A percentile compares a stretch with the other conserved stretches of the same genome.
phyloP scores from a whole-genome alignment of 225 moss, liverwort and hornwort genomes.

The Pseudisothecium myosuroides region DNA sequence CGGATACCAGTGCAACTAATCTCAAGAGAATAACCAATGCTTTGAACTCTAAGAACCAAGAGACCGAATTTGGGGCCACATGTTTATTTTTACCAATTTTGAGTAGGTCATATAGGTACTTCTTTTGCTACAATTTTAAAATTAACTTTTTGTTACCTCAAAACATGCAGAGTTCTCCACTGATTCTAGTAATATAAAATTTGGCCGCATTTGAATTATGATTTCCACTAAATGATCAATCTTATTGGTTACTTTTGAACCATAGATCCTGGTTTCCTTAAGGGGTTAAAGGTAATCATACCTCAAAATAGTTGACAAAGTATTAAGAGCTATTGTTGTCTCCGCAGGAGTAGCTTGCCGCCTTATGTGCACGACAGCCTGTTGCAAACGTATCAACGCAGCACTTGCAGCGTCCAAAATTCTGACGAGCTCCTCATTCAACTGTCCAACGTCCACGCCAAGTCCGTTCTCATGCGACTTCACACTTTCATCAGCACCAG shows the following conservation, averaged over 20 bases:
- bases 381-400: slow-evolving; percentile 16
- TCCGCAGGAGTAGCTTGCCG: slow-evolving; percentile 28
- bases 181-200: not conserved
- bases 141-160: too few species aligned
- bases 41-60: not conserved
- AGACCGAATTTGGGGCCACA: not conserved
- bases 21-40: not conserved
- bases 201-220: not conserved
- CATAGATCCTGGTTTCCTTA: not conserved
- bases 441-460: not conserved
- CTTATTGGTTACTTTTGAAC: not conserved
- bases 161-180: not conserved
- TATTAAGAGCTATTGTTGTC: not conserved
- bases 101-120: not conserved
- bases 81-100: not conserved
- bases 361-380: slow-evolving; percentile 16
- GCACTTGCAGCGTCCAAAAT: slow-evolving; percentile 18
- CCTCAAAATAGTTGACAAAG: slow-evolving; percentile 32
- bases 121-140: not conserved
- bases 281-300: not conserved
- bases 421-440: slow-evolving; percentile 14
- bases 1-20: not conserved
- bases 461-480: not conserved
- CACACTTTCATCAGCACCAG: not conserved
- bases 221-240: not conserved